These are phyloP conservation scores for Keithomyces neogunnii DNA, from an alignment of 2,329 filamentous ascomycete species.

Conservation along the genomic window DNA sequence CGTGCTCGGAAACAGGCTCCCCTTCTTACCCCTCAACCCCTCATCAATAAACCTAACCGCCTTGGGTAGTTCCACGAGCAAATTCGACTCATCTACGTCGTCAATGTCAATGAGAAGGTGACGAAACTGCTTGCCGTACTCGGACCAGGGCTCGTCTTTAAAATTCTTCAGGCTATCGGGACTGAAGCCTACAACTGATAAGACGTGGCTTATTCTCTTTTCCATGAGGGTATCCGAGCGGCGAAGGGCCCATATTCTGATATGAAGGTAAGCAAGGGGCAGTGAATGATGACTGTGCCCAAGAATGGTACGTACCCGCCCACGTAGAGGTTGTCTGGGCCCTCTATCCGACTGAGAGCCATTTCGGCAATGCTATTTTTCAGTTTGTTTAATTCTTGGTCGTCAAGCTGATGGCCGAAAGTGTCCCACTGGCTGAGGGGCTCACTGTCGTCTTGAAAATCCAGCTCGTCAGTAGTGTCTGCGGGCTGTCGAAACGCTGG, in stretches of 20 bases:
- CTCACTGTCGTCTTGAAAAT: background rate
- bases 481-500: no score
- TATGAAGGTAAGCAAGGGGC: constrained; percentile 1
- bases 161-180: constrained; percentile 30
- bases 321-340: constrained; percentile 31
- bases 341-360: constrained; percentile 34
- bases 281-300: background rate
- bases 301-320: constrained; percentile 24
- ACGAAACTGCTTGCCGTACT: constrained; percentile 49
- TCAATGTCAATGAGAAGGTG: constrained; percentile 80
- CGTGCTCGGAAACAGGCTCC: constrained; percentile 5
- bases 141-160: constrained; percentile 39
- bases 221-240: constrained; percentile 61
- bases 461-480: background rate
- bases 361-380: constrained; percentile 24
- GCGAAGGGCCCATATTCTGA: constrained; percentile 70
- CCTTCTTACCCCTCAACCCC: constrained; percentile 40
- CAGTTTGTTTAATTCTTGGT: constrained; percentile 3
- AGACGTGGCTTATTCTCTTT: constrained; percentile 76
- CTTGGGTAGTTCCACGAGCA: constrained; percentile 70
- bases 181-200: constrained; percentile 66
- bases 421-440: constrained; percentile 7
- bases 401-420: constrained; percentile 8
- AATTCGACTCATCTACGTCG: constrained; percentile 82
- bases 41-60: constrained; percentile 78